Percentiles rank a stretch among this genome's conserved stretches.
Conservation (phyloP, 2,329 filamentous ascomycete species). For the Ophiostoma tasmaniense region DNA sequence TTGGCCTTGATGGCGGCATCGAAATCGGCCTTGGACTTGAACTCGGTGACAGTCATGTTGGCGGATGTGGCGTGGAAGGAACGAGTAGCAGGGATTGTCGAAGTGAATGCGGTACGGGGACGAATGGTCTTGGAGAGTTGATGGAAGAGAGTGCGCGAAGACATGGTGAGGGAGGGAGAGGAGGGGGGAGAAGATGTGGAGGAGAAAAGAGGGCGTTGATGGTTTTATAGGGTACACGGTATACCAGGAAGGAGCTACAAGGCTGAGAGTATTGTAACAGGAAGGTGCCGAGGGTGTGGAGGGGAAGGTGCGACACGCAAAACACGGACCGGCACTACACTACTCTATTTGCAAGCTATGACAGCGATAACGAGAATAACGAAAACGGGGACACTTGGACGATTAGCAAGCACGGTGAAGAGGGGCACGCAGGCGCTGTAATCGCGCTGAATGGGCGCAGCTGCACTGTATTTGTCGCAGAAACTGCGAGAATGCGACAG, state of each 20-base stretch:
- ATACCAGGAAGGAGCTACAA: constrained; percentile 1
- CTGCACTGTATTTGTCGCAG: neutral
- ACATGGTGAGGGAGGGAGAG: neutral
- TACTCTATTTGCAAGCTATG: neutral
- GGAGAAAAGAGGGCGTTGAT: neutral
- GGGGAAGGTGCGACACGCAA: neutral
- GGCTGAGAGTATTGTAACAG: neutral
- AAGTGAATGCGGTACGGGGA: neutral
- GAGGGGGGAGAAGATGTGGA: neutral
- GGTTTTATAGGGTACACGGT: neutral
- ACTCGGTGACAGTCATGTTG: constrained; percentile 17
- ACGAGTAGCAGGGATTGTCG: neutral
- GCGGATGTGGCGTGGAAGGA: constrained; percentile 18
- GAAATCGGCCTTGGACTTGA: constrained; percentile 23
- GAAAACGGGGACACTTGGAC: neutral
- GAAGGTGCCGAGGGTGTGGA: neutral
- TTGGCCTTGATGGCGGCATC: constrained; percentile 32
- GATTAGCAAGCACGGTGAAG: neutral
- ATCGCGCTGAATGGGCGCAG: neutral
- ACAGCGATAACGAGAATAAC: neutral
- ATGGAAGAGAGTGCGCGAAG: neutral
- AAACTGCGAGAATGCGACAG: neutral
- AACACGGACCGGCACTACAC: neutral
- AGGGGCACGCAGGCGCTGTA: neutral
- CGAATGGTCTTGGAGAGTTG: neutral